Evolutionary conservation across 352 stramenopile species (phyloP).

Genomic region (Phytophthora uliginosa): DNA sequence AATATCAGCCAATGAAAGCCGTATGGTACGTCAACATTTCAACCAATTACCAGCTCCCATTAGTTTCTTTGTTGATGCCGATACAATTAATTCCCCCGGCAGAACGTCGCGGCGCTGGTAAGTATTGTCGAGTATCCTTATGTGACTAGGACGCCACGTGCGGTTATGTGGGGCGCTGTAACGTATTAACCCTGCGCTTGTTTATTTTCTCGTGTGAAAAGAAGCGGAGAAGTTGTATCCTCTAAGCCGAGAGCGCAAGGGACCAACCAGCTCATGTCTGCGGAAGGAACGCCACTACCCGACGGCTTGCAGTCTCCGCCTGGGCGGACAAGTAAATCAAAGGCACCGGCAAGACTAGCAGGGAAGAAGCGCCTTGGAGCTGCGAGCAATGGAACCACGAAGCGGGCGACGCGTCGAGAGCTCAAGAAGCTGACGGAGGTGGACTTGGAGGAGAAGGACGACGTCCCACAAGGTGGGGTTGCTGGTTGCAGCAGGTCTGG

Average conservation of each 20-base stretch:
- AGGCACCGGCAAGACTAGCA: slow-evolving; percentile 49
- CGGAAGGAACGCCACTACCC: slow-evolving; percentile 38
- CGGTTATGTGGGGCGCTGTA: neutral
- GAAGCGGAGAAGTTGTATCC: slow-evolving; percentile 4
- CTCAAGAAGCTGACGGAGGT: slow-evolving; percentile 86
- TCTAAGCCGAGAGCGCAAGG: slow-evolving; percentile 2
- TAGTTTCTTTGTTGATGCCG: slow-evolving; percentile 1
- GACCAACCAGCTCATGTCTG: slow-evolving; percentile 34
- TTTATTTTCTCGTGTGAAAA: neutral
- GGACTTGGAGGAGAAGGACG: slow-evolving; percentile 80
- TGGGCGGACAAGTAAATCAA: slow-evolving; percentile 45
- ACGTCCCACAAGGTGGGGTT: slow-evolving; percentile 43
- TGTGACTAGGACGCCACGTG: neutral
- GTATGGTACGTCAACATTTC: neutral
- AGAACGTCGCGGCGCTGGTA: slow-evolving; percentile 16
- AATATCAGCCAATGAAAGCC: slow-evolving; percentile 46
- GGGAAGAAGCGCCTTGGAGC: slow-evolving; percentile 53
- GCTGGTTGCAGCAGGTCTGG: neutral
- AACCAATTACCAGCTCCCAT: slow-evolving; percentile 19
- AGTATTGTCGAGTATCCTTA: slow-evolving; percentile 10
- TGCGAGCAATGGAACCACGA: slow-evolving; percentile 40
- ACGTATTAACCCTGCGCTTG: neutral
- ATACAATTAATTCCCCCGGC: slow-evolving; percentile 13
- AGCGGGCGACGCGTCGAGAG: slow-evolving; percentile 76
- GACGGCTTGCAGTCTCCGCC: slow-evolving; percentile 46